A percentile compares a stretch with the other conserved stretches of the same genome.
Conservation (phyloP, 2,329 filamentous ascomycete genomes). For the Cladophialophora yegresii region DNA sequence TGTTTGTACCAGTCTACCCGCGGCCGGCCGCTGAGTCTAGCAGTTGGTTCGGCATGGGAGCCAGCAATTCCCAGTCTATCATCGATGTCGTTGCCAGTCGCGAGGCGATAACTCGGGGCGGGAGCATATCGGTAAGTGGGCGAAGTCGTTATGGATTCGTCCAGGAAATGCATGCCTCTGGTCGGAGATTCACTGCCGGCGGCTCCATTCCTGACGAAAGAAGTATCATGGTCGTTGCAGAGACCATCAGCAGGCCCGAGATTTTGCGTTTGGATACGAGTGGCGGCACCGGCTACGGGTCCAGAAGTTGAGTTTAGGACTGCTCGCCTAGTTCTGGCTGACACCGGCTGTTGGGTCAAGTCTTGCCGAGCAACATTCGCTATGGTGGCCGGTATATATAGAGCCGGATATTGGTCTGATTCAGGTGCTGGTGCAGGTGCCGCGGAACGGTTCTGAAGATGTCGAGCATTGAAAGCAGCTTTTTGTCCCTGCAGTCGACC, state of each 20-base stretch:
- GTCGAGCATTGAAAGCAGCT: background rate
- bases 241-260: background rate
- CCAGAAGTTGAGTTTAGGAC: background rate
- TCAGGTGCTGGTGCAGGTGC: background rate
- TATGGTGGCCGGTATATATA: background rate
- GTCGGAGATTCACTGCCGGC: background rate
- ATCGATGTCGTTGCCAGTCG: background rate
- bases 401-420: background rate
- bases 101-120: background rate
- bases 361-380: background rate
- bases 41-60: background rate
- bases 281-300: background rate
- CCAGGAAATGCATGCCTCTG: background rate
- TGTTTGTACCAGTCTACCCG: background rate
- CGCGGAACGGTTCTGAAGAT: background rate
- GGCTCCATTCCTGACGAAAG: background rate
- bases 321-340: background rate
- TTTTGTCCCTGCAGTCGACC: background rate
- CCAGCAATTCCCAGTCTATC: background rate
- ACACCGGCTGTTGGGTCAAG: background rate
- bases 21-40: background rate
- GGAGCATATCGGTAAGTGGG: slow-evolving; percentile 6
- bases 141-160: slow-evolving; percentile 7
- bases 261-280: background rate
- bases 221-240: background rate